Base-by-base conservation (phyloP, 2,329 filamentous ascomycete genomes). In the Diatrype stigma region DNA sequence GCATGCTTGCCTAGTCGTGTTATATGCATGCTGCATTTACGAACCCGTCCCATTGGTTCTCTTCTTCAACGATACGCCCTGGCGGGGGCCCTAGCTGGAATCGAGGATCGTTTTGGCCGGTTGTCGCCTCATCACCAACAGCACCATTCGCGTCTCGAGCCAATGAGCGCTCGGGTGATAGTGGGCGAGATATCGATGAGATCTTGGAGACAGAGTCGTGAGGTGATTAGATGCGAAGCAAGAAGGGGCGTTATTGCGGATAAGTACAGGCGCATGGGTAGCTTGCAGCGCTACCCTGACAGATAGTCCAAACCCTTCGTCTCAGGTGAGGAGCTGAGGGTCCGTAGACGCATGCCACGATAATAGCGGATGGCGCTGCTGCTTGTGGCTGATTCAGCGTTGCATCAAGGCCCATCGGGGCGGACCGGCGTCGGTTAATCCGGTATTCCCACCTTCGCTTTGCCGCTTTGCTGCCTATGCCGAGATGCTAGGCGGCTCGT, bases 171-270 rank as follows among this genome's bases (percentile, higher is more conserved):
- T 5, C 5, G 4, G 12, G 14, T 7, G 16, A 21, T 3, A 1
- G 22, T 8, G 7, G 14, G 14, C 21, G n/a, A 8, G 22, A 16
- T 44, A 44, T 44, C 2, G 22, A n/a, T 12, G 21, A 17, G 40
- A 23, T 23, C 21, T 21, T 44, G 40, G 40, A 19, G 40, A n/a
- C 2, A 2, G 22, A 23, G 11, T 11, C 16, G 5, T n/a, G 21
- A 21, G 40, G 40, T 44, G 40, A 44, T 44, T 44, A 26, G 16
- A 44, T 44, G 40, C 40, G 40, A 44, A 44, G 40, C 40, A 37
- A 37, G 34, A n/a, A 12, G 40, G 21, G 21, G 14, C 12, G 6
- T 44, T 19, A 7, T 22, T 16, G 40, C 26, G 40, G 40, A n/a
- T 30, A 30, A 30, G 6, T 30, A 44, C 40, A 2, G 14, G 22